phyloP scores from a whole-genome alignment of 495 filamentous ascomycete genomes.

The Diplogelasinospora grovesii region DNA sequence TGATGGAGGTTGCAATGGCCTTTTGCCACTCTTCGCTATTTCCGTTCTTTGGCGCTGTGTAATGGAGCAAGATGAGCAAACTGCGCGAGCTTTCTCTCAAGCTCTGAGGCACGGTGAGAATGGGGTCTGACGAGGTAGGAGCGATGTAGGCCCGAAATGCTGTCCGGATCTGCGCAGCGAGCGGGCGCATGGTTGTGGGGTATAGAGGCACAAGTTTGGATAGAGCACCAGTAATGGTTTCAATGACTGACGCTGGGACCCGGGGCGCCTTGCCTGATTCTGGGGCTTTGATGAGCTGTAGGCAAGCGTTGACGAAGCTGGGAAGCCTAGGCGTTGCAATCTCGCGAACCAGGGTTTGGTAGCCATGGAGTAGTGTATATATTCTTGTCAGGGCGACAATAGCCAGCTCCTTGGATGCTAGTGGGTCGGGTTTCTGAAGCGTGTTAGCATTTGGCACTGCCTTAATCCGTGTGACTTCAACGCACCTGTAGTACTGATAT shows the following conservation, averaged over 20 bases:
- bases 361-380: conserved; percentile 71
- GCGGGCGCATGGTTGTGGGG: conserved; percentile 73
- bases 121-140: conserved; percentile 44
- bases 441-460: conserved; percentile 7
- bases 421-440: conserved; percentile 63
- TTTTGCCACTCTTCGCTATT: conserved; percentile 67
- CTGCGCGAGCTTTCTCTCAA: conserved; percentile 49
- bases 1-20: conserved; percentile 50
- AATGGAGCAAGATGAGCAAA: conserved; percentile 61
- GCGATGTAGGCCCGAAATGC: conserved; percentile 51
- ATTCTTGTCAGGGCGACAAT: conserved; percentile 73
- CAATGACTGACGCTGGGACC: conserved; percentile 41
- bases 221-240: conserved; percentile 53
- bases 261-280: conserved; percentile 32
- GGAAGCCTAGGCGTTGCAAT: conserved; percentile 79
- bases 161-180: conserved; percentile 56
- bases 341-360: conserved; percentile 76
- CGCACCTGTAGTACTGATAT: conserved; percentile 63
- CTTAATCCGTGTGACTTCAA: not conserved
- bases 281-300: conserved; percentile 56
- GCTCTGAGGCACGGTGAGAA: conserved; percentile 38
- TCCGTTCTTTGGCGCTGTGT: conserved; percentile 68
- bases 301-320: conserved; percentile 61
- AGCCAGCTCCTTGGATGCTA: conserved; percentile 63
- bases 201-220: conserved; percentile 65